A percentile compares a stretch with the other conserved stretches of the same genome.
Evolutionary conservation across 2,329 filamentous ascomycete species (phyloP).

Genomic region (Sporothrix brasiliensis): DNA sequence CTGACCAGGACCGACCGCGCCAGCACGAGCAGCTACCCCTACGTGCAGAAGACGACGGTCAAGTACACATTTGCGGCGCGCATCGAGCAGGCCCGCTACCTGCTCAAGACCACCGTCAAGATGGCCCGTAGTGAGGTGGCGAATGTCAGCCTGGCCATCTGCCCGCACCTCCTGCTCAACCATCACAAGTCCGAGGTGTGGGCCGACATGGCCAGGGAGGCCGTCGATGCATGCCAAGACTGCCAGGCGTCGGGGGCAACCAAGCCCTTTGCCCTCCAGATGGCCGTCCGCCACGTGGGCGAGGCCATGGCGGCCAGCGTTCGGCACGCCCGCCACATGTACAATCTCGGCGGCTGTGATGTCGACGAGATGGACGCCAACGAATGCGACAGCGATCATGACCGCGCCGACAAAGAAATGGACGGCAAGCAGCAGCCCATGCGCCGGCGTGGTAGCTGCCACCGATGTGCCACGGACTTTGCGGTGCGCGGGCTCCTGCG

Average conservation of each 20-base stretch:
- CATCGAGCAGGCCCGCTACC: neutral
- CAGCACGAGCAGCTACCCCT: neutral
- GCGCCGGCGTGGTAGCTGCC: slow-evolving; percentile 4
- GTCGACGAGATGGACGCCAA: neutral
- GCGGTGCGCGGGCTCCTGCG: neutral
- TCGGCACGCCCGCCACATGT: neutral
- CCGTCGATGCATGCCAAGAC: neutral
- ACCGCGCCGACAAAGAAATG: no score
- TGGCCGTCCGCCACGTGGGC: neutral
- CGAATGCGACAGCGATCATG: neutral
- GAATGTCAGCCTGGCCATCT: neutral
- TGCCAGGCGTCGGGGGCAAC: no score
- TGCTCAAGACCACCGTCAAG: slow-evolving; percentile 7
- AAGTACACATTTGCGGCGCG: neutral
- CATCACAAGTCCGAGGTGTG: neutral
- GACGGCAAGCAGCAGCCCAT: neutral
- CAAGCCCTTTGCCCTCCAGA: neutral
- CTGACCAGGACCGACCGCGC: neutral
- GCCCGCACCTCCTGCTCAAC: neutral
- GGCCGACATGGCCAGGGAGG: neutral
- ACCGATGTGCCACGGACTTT: neutral
- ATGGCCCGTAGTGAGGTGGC: neutral
- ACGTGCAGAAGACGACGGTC: neutral
- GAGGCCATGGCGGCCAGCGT: neutral
- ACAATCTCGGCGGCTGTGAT: neutral